Evolutionary conservation across 352 stramenopile species (phyloP).

Genomic region (Pythium volutum): DNA sequence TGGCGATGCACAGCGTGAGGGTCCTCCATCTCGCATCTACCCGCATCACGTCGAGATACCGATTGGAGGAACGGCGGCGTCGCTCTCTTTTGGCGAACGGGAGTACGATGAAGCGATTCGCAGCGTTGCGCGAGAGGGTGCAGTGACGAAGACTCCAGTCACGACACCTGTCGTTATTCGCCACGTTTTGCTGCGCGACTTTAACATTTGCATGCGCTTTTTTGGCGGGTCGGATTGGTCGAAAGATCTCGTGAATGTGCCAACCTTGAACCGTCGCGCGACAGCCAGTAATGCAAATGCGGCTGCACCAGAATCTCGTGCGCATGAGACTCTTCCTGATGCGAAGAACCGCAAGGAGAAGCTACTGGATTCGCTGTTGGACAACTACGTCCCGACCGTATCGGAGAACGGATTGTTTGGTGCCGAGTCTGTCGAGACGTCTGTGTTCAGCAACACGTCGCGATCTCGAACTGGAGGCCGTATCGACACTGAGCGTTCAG

Average conservation of each 20-base stretch:
- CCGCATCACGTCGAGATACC: slow-evolving; percentile 87
- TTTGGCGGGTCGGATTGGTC: slow-evolving; percentile 85
- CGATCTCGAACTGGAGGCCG: slow-evolving; percentile 28
- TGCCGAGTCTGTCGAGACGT: slow-evolving; percentile 23
- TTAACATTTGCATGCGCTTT: slow-evolving; percentile 87
- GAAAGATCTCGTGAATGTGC: slow-evolving; percentile 43
- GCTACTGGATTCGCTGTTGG: slow-evolving; percentile 71
- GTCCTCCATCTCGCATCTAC: slow-evolving; percentile 73
- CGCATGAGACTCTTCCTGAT: neutral
- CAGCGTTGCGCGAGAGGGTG: slow-evolving; percentile 64
- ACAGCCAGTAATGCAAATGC: slow-evolving; percentile 6
- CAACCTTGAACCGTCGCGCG: slow-evolving; percentile 15
- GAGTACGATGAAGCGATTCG: slow-evolving; percentile 74
- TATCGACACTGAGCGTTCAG: neutral
- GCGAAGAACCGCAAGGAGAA: slow-evolving; percentile 53
- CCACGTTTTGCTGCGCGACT: slow-evolving; percentile 81
- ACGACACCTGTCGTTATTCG: slow-evolving; percentile 64
- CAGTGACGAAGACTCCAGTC: slow-evolving; percentile 39
- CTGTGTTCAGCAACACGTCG: slow-evolving; percentile 42
- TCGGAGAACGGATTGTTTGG: slow-evolving; percentile 51
- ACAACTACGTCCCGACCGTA: slow-evolving; percentile 76
- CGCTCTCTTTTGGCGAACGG: slow-evolving; percentile 83
- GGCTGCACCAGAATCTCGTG: slow-evolving; percentile 1
- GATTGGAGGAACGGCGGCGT: slow-evolving; percentile 74
- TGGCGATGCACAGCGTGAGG: slow-evolving; percentile 34